Base-by-base conservation (phyloP, 148 eudicot genomes). In the Persicaria maculosa region DNA sequence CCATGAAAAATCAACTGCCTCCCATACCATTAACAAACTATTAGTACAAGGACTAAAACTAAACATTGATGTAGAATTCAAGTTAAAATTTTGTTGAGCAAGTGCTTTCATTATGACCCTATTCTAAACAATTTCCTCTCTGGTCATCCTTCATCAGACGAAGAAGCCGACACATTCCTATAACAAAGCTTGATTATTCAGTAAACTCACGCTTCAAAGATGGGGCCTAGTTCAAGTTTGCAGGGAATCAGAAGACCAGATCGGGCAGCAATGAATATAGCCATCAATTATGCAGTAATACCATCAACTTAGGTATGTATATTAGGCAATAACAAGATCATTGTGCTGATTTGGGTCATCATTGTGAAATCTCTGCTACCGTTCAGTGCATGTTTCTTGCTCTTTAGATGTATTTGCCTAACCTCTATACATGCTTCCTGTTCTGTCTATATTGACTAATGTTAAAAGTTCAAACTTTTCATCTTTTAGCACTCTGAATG, bases 131-230 rank as follows among this genome's bases (percentile, higher is more conserved):
- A 54, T 57, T 7, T 74, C 67, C 44, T 25, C 40, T 58, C 40
- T 55, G 76, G 16, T 36, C 15, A 61, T 73, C 25, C 14, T 40
- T 19, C 14, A 11, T 20, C 71, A 80, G 83, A 80, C 48, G 83
- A 76, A 68, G 79, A 76, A 68, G 69, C 71, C 52, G 71, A 76
- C 72, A 67, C 47, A 12, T 15, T 46, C 44, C 68, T 11, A 68
- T 62, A 69, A 1, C 52, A 40, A 50, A 76, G 73, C 44, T 72
- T 69, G 52, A 64, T 50, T 17, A 17, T 44, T 74, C 14, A 71
- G 46, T 58, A 19, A 15, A 74, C 52, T 68, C 54, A 43, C 15
- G 74, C 52, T 7, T 40, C 50, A 48, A 73, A 50, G 8, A 46
- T 4, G 31, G 76, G 72, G 31, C 53, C 73, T 17, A 57, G 25